phyloP scores from a whole-genome alignment of 2,329 filamentous ascomycete genomes.

The Penicillium hordei region DNA sequence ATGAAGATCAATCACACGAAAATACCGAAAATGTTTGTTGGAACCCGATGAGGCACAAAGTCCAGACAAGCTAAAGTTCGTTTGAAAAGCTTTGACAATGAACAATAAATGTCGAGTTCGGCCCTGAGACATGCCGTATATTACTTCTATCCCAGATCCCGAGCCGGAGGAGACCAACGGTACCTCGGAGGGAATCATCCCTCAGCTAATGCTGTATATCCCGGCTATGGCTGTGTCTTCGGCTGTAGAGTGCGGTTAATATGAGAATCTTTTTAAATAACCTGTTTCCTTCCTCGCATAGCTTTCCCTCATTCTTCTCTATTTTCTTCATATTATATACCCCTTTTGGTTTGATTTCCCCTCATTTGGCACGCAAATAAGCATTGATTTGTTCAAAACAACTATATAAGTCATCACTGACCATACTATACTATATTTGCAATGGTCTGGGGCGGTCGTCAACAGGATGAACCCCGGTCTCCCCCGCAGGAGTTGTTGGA shows the following conservation, averaged over 20 bases:
- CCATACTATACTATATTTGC: constrained; percentile 5
- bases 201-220: constrained; percentile 18
- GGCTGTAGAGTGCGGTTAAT: constrained; percentile 20
- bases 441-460: constrained; percentile 36
- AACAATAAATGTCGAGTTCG: background rate
- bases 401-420: background rate
- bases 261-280: background rate
- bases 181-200: constrained; percentile 26
- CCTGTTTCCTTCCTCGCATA: constrained; percentile 8
- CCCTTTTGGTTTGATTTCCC: background rate
- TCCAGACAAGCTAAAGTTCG: background rate
- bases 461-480: constrained; percentile 18
- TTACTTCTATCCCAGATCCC: background rate
- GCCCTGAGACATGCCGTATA: background rate
- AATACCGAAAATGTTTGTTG: background rate
- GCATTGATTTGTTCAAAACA: background rate
- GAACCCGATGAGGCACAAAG: background rate
- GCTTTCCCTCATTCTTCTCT: constrained; percentile 1
- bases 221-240: constrained; percentile 23
- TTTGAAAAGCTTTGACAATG: background rate
- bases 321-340: background rate
- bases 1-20: background rate
- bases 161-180: constrained; percentile 10
- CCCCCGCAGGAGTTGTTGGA: constrained; percentile 19
- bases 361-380: background rate